phyloP scores from a whole-genome alignment of 202 grass and related monocot genomes.

The Schoenoplectus tabernaemontani region DNA sequence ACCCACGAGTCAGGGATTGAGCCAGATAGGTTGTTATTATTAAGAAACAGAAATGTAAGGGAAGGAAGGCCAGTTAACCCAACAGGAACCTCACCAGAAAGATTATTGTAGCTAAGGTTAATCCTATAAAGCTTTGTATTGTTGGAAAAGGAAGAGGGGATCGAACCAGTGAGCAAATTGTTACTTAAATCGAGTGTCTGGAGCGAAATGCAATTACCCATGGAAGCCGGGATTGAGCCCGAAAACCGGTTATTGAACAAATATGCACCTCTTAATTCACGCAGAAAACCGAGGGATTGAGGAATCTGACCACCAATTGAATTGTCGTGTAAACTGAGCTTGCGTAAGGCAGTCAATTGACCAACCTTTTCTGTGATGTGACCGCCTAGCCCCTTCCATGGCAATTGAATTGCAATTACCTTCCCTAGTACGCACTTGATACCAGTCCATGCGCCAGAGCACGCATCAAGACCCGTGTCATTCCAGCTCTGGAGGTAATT shows the following conservation, averaged over 20 bases:
- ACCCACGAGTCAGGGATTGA: conserved; percentile 52
- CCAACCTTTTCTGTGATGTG: conserved; percentile 61
- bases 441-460: conserved; percentile 74
- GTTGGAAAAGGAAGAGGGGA: conserved; percentile 53
- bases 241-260: conserved; percentile 96
- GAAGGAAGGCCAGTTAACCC: conserved; percentile 37
- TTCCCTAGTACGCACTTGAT: conserved; percentile 71
- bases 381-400: conserved; percentile 68
- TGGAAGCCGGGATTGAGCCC: conserved; percentile 43
- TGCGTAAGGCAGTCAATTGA: conserved; percentile 65
- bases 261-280: conserved; percentile 61
- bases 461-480: conserved; percentile 73
- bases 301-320: conserved; percentile 58
- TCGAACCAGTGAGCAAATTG: conserved; percentile 53
- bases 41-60: conserved; percentile 47
- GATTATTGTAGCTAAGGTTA: conserved; percentile 77
- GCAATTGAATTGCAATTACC: conserved; percentile 82
- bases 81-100: conserved; percentile 50
- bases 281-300: conserved; percentile 52
- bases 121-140: conserved; percentile 53
- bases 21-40: conserved; percentile 59
- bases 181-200: conserved; percentile 84
- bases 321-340: conserved; percentile 92
- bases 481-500: conserved; percentile 81
- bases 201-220: conserved; percentile 54